Base-by-base conservation (phyloP, 768 basidiomycete species). In the Termitomyces sp. region DNA sequence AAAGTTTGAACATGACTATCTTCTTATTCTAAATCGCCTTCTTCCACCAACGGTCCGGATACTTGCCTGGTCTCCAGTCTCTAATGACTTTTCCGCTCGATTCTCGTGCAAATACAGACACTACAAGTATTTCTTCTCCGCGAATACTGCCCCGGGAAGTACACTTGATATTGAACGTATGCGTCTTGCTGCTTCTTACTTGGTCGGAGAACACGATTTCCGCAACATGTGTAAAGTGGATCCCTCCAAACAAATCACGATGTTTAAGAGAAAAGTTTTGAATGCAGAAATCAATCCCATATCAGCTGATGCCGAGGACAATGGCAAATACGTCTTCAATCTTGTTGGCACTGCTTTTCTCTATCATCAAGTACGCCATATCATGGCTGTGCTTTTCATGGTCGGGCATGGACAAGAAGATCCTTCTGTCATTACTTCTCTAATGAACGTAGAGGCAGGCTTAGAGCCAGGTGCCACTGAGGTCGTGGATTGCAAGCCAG, bases 61-160 rank as follows among this genome's bases (percentile, higher is more conserved):
- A 39, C 79, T 94, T 51, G 94, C 94, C 8, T 99, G 96, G 95
- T 93, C 96, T 9, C 93, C 95, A 20, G 87, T 98, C 29, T 70
- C 82, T 3, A 70, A 80, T 8, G 68, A 69, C 34, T 98, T 98
- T 71, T 94, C 94, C 22, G 88, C 95, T 8, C 87, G 97, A 4
- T 94, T 89, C 73, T 87, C 86, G 13, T 98, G 96, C 74, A 77
- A 73, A 53, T 86, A 83, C 65, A 79, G 97, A 37, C 96, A 99
- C 69, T 98, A 99, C 84, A 98, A 96, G 68, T 99, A 98, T 73
- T 96, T 98, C 71, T 98, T 99, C 77, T 81, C 85, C 34, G 71
- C 84, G 0, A 72, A 64, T n/a, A 58, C 62, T 20, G 29, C 59
- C 20, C 51, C 65, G 12, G 64, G 65, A 32, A 31, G 77, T 32